Conservation (phyloP, 805 yeast species). For the Kluyveromyces dobzhanskii region DNA sequence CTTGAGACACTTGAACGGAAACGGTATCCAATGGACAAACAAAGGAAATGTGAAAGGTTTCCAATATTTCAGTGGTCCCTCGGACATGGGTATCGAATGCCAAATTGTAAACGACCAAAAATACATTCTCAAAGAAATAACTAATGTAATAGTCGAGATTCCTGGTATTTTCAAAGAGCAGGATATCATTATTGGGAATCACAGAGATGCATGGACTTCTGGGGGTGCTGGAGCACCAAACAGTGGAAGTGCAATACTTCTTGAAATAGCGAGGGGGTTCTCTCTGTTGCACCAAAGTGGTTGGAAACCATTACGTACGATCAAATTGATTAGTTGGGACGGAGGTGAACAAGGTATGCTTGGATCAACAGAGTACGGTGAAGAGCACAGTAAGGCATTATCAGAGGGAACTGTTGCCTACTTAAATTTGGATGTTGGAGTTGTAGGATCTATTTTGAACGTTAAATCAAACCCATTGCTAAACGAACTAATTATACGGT, state of each 20-base stretch:
- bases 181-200: slow-evolving; percentile 46
- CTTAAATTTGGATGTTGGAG: slow-evolving; percentile 41
- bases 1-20: slow-evolving; percentile 30
- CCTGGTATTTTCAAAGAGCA: slow-evolving; percentile 48
- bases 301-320: slow-evolving; percentile 68
- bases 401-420: slow-evolving; percentile 47
- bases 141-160: slow-evolving; percentile 45
- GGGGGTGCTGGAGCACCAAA: slow-evolving; percentile 47
- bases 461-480: slow-evolving; percentile 53
- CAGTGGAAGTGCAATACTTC: slow-evolving; percentile 39
- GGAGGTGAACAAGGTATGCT: slow-evolving; percentile 67
- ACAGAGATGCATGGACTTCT: slow-evolving; percentile 42
- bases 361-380: slow-evolving; percentile 77
- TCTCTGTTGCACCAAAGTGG: slow-evolving; percentile 38
- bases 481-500: slow-evolving; percentile 35
- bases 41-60: slow-evolving; percentile 38
- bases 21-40: slow-evolving; percentile 29
- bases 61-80: slow-evolving; percentile 42
- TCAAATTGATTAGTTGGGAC: slow-evolving; percentile 71
- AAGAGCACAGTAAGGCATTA: slow-evolving; percentile 41
- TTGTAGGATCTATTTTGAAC: slow-evolving; percentile 41
- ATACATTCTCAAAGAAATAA: slow-evolving; percentile 35
- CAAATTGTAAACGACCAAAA: slow-evolving; percentile 36
- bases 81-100: slow-evolving; percentile 22
- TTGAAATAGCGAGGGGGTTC: slow-evolving; percentile 47